These are phyloP conservation scores for Rhodotorula sphaerocarpa DNA, from an alignment of 768 basidiomycete genomes.

Conservation along the genomic window DNA sequence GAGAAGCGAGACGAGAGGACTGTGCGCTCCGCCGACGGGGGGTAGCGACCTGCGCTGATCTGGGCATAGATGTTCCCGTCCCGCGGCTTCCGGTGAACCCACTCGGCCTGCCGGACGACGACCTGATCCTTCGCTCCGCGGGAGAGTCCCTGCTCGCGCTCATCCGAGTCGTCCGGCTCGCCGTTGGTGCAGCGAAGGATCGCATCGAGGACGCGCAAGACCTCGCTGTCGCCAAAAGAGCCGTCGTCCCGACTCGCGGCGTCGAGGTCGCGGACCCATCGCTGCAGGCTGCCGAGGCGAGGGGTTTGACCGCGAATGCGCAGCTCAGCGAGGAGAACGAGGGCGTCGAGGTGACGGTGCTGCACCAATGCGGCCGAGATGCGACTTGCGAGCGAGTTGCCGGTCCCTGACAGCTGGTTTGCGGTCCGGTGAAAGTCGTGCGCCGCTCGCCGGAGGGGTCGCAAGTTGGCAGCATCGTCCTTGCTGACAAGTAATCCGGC, in stretches of 20 bases:
- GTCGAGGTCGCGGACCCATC: slow-evolving; percentile 57
- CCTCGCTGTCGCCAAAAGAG: slow-evolving; percentile 46
- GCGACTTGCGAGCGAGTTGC: slow-evolving; percentile 25
- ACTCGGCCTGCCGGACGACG: slow-evolving; percentile 14
- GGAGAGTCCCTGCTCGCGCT: background rate
- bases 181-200: slow-evolving; percentile 48
- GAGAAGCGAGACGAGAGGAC: slow-evolving; percentile 12
- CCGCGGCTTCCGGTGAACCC: background rate
- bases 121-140: background rate
- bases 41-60: slow-evolving; percentile 14
- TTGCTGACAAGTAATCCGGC: slow-evolving; percentile 1
- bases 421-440: slow-evolving; percentile 27
- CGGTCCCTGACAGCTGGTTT: slow-evolving; percentile 8
- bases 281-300: slow-evolving; percentile 52
- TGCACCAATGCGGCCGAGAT: slow-evolving; percentile 46
- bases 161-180: background rate
- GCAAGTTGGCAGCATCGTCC: slow-evolving; percentile 5
- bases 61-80: slow-evolving; percentile 11
- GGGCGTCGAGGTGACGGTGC: slow-evolving; percentile 50
- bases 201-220: slow-evolving; percentile 50
- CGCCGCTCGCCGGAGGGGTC: slow-evolving; percentile 17
- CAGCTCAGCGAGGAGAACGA: slow-evolving; percentile 54
- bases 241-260: slow-evolving; percentile 49
- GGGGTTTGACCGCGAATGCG: slow-evolving; percentile 49
- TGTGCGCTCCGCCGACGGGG: slow-evolving; percentile 4